These are phyloP conservation scores for Paraphoma chrysanthemicola DNA, from an alignment of 2,329 filamentous ascomycete species.

Conservation along the genomic window DNA sequence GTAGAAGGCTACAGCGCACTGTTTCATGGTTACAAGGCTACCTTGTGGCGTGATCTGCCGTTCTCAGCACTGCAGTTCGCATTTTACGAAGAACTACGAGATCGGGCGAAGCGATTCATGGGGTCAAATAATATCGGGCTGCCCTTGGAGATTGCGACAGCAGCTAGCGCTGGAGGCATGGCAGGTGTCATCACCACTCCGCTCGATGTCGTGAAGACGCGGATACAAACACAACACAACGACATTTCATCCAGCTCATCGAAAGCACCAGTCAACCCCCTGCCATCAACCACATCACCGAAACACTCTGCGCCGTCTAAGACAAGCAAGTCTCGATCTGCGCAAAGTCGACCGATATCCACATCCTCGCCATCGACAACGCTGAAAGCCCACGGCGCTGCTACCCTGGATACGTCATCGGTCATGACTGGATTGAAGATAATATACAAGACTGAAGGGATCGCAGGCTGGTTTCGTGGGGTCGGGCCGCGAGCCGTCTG, in stretches of 20 bases:
- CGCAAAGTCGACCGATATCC: slow-evolving; percentile 74
- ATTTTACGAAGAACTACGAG: slow-evolving; percentile 95
- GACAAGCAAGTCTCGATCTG: slow-evolving; percentile 29
- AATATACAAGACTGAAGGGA: slow-evolving; percentile 88
- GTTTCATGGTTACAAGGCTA: slow-evolving; percentile 97
- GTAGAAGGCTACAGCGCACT: slow-evolving; percentile 84
- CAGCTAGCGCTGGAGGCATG: slow-evolving; percentile 86
- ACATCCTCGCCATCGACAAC: slow-evolving; percentile 89
- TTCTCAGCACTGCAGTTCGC: slow-evolving; percentile 97
- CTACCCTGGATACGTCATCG: slow-evolving; percentile 86
- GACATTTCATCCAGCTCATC: slow-evolving; percentile 29
- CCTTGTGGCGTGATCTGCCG: slow-evolving; percentile 89
- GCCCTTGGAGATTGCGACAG: slow-evolving; percentile 84
- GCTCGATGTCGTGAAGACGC: slow-evolving; percentile 95
- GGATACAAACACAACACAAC: slow-evolving; percentile 90
- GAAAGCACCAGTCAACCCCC: slow-evolving; percentile 16
- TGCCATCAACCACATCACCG: slow-evolving; percentile 28
- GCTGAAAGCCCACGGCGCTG: slow-evolving; percentile 77
- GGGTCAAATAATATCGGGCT: slow-evolving; percentile 84
- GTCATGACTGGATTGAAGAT: slow-evolving; percentile 82
- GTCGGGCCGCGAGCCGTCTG: slow-evolving; percentile 92
- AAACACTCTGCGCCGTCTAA: slow-evolving; percentile 40
- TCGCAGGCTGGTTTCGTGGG: slow-evolving; percentile 91
- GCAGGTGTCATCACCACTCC: slow-evolving; percentile 95
- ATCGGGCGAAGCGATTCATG: slow-evolving; percentile 79